These are phyloP conservation scores for Catharanthus roseus DNA, from an alignment of 257 asterid species.

Conservation along the genomic window DNA sequence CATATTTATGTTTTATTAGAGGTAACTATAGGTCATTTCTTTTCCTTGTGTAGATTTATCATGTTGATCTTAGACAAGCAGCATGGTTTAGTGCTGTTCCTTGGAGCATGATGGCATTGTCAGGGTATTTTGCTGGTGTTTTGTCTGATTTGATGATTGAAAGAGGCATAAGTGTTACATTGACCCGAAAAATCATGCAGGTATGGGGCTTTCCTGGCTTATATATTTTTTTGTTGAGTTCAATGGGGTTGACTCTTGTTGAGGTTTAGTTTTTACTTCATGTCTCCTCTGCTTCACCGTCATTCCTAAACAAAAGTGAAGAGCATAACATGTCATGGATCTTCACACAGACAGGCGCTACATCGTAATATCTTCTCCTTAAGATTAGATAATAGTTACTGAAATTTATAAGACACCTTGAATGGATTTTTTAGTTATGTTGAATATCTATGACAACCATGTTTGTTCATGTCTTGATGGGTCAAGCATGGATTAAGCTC, in stretches of 20 bases:
- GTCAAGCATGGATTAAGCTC: not conserved
- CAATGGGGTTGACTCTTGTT: not conserved
- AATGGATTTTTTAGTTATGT: not conserved
- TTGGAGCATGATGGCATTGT: conserved; percentile 92
- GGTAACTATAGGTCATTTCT: conserved; percentile 12
- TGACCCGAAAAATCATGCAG: conserved; percentile 97
- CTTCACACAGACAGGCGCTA: not conserved
- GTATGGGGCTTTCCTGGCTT: conserved; percentile 23
- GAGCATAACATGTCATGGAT: not conserved
- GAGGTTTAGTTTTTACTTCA: not conserved
- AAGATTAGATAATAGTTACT: not conserved
- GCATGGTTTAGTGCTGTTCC: conserved; percentile 99
- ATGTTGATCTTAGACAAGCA: conserved; percentile 90
- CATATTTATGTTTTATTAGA: not conserved
- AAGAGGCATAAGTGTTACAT: conserved; percentile 67
- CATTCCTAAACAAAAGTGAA: not conserved
- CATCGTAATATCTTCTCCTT: not conserved
- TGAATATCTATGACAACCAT: not conserved
- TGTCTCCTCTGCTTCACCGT: not conserved
- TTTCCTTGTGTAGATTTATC: conserved; percentile 59
- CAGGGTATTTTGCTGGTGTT: conserved; percentile 85
- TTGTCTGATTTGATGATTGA: conserved; percentile 81
- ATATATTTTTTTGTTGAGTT: not conserved
- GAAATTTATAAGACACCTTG: not conserved
- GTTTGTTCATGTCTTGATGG: not conserved